Evolutionary conservation across 2,329 filamentous ascomycete species (phyloP).

Genomic region (Fusarium protoensiforme): DNA sequence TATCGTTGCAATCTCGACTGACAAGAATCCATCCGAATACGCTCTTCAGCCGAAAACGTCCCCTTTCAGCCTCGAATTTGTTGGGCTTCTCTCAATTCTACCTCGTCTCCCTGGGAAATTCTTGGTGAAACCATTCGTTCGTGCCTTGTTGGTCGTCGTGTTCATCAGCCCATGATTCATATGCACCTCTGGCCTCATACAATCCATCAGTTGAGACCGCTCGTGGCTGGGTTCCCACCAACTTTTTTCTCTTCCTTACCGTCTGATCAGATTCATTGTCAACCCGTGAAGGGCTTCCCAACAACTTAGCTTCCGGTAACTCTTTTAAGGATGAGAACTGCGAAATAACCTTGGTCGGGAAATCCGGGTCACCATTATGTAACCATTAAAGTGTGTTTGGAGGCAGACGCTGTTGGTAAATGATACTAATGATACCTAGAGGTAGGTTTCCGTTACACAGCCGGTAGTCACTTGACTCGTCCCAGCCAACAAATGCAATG

Average conservation of each 20-base stretch:
- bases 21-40: background rate
- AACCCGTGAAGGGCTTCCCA: background rate
- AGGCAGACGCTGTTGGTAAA: background rate
- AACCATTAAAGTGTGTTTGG: background rate
- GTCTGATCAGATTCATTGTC: background rate
- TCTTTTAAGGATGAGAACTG: background rate
- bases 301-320: background rate
- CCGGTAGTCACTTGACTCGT: background rate
- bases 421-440: background rate
- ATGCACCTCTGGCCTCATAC: slow-evolving; percentile 26
- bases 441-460: background rate
- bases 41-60: background rate
- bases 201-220: slow-evolving; percentile 5
- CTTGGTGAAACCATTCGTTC: background rate
- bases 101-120: background rate
- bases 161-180: slow-evolving; percentile 27
- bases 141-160: slow-evolving; percentile 7
- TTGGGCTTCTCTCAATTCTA: background rate
- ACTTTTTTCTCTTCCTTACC: background rate
- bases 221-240: slow-evolving; percentile 4
- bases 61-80: background rate
- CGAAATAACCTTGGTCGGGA: background rate
- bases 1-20: background rate
- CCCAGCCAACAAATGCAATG: background rate
- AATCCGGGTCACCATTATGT: background rate